Percentiles rank a stretch among this genome's conserved stretches.
Evolutionary conservation across 306 rosid genomes (phyloP).

Genomic region (Dryas drummondii): DNA sequence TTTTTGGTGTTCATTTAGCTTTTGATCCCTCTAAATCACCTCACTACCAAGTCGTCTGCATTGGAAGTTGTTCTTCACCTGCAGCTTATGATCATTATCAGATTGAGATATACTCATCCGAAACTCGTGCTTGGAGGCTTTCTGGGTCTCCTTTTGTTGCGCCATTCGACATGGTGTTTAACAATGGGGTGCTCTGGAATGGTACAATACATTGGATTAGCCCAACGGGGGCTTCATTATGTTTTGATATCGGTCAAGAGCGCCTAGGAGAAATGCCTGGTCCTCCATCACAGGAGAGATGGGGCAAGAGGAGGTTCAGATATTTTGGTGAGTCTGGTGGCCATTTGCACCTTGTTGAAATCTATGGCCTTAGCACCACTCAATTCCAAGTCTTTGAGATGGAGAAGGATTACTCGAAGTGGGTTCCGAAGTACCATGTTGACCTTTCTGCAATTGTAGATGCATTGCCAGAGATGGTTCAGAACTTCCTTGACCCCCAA

Average conservation of each 20-base stretch:
- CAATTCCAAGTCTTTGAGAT: constrained; percentile 33
- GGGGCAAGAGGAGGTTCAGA: constrained; percentile 9
- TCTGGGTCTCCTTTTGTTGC: constrained; percentile 7
- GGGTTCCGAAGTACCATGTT: constrained; percentile 35
- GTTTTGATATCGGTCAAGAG: constrained; percentile 21
- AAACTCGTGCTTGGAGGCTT: constrained; percentile 23
- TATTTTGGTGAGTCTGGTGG: constrained; percentile 33
- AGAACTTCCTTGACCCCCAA: background rate
- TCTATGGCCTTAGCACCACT: constrained; percentile 13
- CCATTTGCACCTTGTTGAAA: constrained; percentile 33
- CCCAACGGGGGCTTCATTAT: constrained; percentile 3
- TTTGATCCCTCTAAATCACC: constrained; percentile 29
- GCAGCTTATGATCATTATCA: background rate
- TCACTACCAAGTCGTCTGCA: constrained; percentile 27
- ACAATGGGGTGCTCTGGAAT: constrained; percentile 33
- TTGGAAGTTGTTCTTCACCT: background rate
- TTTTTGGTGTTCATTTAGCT: constrained; percentile 13
- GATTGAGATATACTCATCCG: constrained; percentile 26
- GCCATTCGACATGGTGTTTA: background rate
- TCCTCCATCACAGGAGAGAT: constrained; percentile 18
- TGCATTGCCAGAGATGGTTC: constrained; percentile 18
- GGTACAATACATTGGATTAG: constrained; percentile 34
- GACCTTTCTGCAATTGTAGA: constrained; percentile 7
- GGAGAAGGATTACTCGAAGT: constrained; percentile 27
- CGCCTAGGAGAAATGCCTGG: constrained; percentile 7